Evolutionary conservation across 768 basidiomycete species (phyloP).

Genomic region (Pleurotus sapidus): DNA sequence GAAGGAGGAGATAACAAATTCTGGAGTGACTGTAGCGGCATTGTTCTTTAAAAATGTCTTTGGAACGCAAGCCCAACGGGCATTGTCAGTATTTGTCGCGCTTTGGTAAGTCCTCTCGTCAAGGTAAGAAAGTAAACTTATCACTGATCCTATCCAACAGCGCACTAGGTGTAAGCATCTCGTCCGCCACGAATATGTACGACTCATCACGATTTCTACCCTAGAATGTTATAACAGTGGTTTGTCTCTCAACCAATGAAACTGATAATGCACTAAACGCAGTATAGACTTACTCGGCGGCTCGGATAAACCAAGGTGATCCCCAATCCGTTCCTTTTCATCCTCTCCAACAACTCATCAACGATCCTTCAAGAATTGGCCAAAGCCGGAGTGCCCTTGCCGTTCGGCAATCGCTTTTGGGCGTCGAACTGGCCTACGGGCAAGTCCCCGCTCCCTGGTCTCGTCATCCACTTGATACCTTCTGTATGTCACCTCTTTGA

Average conservation of each 20-base stretch:
- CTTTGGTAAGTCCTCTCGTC: constrained; percentile 35
- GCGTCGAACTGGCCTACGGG: constrained; percentile 63
- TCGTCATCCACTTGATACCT: constrained; percentile 53
- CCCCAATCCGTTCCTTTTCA: not conserved
- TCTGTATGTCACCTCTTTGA: constrained; percentile 30
- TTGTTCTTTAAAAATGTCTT: constrained; percentile 62
- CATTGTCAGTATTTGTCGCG: constrained; percentile 55
- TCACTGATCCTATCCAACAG: no score
- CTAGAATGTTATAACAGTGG: constrained; percentile 23
- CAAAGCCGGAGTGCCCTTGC: constrained; percentile 61
- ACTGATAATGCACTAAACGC: not conserved
- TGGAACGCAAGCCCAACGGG: constrained; percentile 47
- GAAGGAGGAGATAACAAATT: constrained; percentile 43
- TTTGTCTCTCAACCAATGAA: constrained; percentile 1
- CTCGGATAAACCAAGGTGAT: constrained; percentile 52
- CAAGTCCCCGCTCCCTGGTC: constrained; percentile 52
- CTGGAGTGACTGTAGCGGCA: constrained; percentile 55
- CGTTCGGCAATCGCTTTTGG: constrained; percentile 58
- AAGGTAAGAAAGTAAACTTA: no score
- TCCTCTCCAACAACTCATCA: not conserved
- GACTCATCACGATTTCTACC: no score
- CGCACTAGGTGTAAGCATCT: constrained; percentile 8
- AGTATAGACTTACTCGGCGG: constrained; percentile 44
- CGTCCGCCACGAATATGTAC: not conserved
- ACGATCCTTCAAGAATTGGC: constrained; percentile 41